A percentile compares a stretch with the other conserved stretches of the same genome.
Conservation (phyloP, 116 monocot species). For the Posidonia oceanica region DNA sequence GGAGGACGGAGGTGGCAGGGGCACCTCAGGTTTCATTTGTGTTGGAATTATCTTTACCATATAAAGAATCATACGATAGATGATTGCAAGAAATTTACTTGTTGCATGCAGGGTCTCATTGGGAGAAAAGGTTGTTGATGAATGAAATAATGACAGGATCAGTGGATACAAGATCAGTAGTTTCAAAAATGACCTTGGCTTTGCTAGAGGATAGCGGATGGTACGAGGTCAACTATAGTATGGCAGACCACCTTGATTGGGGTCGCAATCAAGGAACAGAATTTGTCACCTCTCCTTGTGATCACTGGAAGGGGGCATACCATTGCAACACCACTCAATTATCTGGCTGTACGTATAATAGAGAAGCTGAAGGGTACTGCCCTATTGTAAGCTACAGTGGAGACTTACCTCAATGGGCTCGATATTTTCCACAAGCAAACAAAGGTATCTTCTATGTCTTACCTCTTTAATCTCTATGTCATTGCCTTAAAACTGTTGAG, state of each 20-base stretch:
- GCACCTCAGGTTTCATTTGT: constrained; percentile 68
- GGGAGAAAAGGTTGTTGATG: constrained; percentile 98
- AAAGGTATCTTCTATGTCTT: constrained; percentile 40
- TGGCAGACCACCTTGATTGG: constrained; percentile 94
- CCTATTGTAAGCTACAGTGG: constrained; percentile 93
- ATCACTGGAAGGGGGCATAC: constrained; percentile 89
- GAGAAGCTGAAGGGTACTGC: constrained; percentile 99
- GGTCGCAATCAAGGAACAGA: constrained; percentile 94
- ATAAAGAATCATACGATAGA: neutral
- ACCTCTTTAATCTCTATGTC: neutral
- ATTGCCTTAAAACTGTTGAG: neutral
- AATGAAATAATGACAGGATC: constrained; percentile 99
- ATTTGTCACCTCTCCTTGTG: constrained; percentile 78
- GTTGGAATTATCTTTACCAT: neutral
- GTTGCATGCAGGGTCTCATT: constrained; percentile 66
- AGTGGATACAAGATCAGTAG: constrained; percentile 96
- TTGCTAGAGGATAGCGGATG: constrained; percentile 97
- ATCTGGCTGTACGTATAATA: constrained; percentile 97
- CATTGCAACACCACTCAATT: constrained; percentile 88
- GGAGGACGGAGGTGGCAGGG: constrained; percentile 98
- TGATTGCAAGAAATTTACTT: neutral
- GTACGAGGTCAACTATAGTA: constrained; percentile 95
- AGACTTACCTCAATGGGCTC: constrained; percentile 90
- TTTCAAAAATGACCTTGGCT: constrained; percentile 98
- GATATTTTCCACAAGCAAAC: constrained; percentile 90